Base-by-base conservation (phyloP, 2,329 filamentous ascomycete species). In the Beauveria rudraprayagi region DNA sequence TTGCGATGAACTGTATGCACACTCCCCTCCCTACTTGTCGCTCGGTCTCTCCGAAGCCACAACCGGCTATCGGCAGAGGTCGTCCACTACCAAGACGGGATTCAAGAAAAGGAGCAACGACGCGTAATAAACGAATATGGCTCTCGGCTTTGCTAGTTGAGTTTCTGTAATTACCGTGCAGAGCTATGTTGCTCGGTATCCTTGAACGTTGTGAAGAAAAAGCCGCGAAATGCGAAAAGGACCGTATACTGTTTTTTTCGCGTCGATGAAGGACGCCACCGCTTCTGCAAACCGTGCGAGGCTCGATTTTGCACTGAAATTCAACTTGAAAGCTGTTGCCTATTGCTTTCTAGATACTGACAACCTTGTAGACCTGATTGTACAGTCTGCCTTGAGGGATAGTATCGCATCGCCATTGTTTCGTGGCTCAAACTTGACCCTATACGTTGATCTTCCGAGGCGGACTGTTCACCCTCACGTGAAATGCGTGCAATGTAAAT, bases 11-110 rank as follows among this genome's bases (percentile, higher is more conserved):
- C 5, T 17, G 26, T 17, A 44, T 10, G 34, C 24, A 46, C 46
- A 51, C 56, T 51, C 46, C 56, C 56, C 56, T 37, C 22, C 22
- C 46, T 34, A 34, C 22, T 40, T 26, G 11, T 58, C 46, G 46
- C 46, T 51, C 56, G 56, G 56, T 17, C 30, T 28, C 34, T 28
- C 56, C 56, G 56, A 58, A 50, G 56, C 30, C 46, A 51, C 46
- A 34, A 48, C 9, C 56, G 34, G 56, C n/a, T 16, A 26, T 37
- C 56, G 41, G 46, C 46, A 50, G 16, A 34, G 30, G n/a, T 17
- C 54, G 28, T 9, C 17, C 24, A 14, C 22, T 19, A 19, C 10
- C 24, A 28, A 58, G 24, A 58, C 46, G 56, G 56, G 22, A 51
- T 58, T 58, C 34, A 10, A 26, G 48, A 40, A 56, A 37, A 17